Conservation (phyloP, 306 rosid species). For the Sesbania bispinosa region DNA sequence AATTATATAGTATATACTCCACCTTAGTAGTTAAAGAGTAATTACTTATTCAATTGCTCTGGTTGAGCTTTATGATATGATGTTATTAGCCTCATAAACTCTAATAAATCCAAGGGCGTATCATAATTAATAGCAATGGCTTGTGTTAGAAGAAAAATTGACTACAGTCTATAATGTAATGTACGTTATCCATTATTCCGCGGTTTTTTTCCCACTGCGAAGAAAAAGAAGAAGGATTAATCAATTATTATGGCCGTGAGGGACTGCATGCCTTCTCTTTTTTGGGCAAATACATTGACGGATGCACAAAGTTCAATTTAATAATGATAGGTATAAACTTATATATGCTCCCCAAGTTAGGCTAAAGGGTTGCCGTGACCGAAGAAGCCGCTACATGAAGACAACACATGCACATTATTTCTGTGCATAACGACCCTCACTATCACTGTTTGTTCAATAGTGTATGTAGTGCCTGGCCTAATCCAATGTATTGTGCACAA, state of each 20-base stretch:
- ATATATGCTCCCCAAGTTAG: neutral
- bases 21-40: too few relatives aligned
- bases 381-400: neutral
- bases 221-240: neutral
- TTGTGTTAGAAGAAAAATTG: neutral
- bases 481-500: neutral
- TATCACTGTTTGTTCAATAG: neutral
- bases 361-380: neutral
- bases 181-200: neutral
- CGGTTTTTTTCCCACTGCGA: neutral
- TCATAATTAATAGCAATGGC: neutral
- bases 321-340: neutral
- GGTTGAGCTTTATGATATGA: neutral
- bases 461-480: neutral
- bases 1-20: too few relatives aligned
- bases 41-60: neutral
- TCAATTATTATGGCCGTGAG: neutral
- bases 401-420: constrained; percentile 14
- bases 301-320: neutral
- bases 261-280: constrained; percentile 18
- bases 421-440: neutral
- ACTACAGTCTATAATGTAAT: neutral
- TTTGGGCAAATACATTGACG: neutral
- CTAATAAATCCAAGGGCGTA: neutral
- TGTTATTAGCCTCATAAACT: too few relatives aligned